phyloP scores from a whole-genome alignment of 2,329 filamentous ascomycete species.

The Waltergamsia citrina region DNA sequence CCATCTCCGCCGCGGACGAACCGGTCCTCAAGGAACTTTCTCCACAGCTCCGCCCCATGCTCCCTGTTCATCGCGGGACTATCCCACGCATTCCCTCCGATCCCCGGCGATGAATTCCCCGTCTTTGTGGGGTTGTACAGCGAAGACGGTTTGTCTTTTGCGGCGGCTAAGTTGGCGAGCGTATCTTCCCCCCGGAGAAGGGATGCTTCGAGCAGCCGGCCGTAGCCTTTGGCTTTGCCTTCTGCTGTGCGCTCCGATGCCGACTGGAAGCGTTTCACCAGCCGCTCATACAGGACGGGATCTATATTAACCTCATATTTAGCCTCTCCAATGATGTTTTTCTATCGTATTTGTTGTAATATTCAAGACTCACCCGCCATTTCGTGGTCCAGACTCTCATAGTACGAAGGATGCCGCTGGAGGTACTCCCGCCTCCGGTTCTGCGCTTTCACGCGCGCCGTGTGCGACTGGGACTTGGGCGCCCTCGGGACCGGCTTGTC shows the following conservation, averaged over 20 bases:
- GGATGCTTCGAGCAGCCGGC: slow-evolving; percentile 69
- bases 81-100: slow-evolving; percentile 21
- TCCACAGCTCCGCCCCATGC: slow-evolving; percentile 62
- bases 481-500: slow-evolving; percentile 2
- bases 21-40: slow-evolving; percentile 59
- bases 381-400: slow-evolving; percentile 45
- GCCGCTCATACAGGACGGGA: slow-evolving; percentile 71
- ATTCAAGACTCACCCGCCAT: slow-evolving; percentile 32
- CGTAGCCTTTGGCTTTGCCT: slow-evolving; percentile 66
- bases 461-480: slow-evolving; percentile 23
- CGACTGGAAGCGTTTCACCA: slow-evolving; percentile 70
- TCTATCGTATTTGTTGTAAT: too few relatives aligned
- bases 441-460: slow-evolving; percentile 47
- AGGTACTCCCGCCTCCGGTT: slow-evolving; percentile 75
- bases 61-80: slow-evolving; percentile 34
- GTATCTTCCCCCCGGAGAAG: slow-evolving; percentile 69
- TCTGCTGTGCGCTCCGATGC: slow-evolving; percentile 64
- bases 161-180: slow-evolving; percentile 39
- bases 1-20: slow-evolving; percentile 68
- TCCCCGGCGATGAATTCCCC: too few relatives aligned
- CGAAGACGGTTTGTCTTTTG: too few relatives aligned
- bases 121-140: too few relatives aligned
- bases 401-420: slow-evolving; percentile 63
- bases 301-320: slow-evolving; percentile 33
- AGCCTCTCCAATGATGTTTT: too few relatives aligned